Evolutionary conservation across 495 filamentous ascomycete species (phyloP).

Genomic region (Xylaria telfairii): DNA sequence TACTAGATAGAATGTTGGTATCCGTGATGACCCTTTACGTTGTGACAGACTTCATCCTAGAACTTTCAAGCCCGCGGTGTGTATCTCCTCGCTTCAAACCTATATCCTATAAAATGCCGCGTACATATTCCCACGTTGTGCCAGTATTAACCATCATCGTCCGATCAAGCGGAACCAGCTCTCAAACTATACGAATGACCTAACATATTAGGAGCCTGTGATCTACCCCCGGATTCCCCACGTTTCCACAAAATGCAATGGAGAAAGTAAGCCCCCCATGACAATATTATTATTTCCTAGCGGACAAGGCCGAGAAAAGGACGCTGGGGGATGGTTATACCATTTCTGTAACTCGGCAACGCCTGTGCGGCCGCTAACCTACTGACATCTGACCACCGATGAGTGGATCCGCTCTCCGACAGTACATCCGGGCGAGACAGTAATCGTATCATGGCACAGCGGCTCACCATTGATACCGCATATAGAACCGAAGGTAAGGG

Average conservation of each 20-base stretch:
- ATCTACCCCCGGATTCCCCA: no score
- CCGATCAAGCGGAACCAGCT: not conserved
- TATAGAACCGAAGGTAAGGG: not conserved
- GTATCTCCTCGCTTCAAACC: not conserved
- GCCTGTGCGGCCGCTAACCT: not conserved
- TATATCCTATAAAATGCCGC: no score
- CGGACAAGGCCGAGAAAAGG: not conserved
- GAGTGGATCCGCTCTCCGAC: not conserved
- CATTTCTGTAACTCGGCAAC: not conserved
- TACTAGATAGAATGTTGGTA: no score
- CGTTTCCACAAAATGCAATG: no score
- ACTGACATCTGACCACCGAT: not conserved
- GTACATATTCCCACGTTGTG: no score
- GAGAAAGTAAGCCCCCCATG: no score
- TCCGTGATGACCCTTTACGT: no score
- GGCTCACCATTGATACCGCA: not conserved
- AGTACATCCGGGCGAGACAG: not conserved
- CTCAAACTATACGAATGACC: not conserved
- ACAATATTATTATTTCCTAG: no score
- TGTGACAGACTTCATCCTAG: not conserved
- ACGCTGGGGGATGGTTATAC: not conserved
- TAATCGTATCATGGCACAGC: not conserved
- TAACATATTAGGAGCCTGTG: not conserved
- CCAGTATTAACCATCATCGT: not conserved
- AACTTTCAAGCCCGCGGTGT: not conserved